Percentiles rank a stretch among this genome's conserved stretches.
phyloP scores from a whole-genome alignment of 805 yeast species.

The Suhomyces xylopsoci region DNA sequence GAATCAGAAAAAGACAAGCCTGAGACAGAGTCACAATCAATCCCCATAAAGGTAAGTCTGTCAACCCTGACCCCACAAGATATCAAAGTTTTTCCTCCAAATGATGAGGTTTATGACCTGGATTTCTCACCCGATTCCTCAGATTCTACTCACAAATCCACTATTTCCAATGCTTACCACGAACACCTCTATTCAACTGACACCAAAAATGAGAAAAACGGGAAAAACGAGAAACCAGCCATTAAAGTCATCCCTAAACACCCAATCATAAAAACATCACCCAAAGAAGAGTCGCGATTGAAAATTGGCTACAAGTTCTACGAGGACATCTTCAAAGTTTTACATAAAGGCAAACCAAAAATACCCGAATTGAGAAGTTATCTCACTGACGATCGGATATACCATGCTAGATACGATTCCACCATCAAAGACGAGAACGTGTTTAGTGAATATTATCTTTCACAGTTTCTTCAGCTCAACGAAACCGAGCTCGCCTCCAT shows the following conservation, averaged over 20 bases:
- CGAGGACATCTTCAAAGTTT: constrained; percentile 38
- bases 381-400: constrained; percentile 44
- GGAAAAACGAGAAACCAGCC: not conserved
- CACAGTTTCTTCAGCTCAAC: constrained; percentile 46
- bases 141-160: not conserved
- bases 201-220: not conserved
- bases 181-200: not conserved
- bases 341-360: constrained; percentile 45
- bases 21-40: not conserved
- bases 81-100: not conserved
- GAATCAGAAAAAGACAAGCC: not conserved
- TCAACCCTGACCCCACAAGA: not conserved
- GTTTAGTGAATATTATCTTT: constrained; percentile 53
- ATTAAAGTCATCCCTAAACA: not conserved
- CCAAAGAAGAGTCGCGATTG: constrained; percentile 3
- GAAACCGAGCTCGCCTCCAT: constrained; percentile 43
- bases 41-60: not conserved
- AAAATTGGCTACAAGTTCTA: constrained; percentile 42
- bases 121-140: not conserved
- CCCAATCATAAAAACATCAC: not conserved
- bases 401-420: constrained; percentile 50
- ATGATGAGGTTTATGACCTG: not conserved
- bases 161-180: not conserved
- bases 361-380: constrained; percentile 43
- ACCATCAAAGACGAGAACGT: constrained; percentile 23